Percentiles rank a stretch among this genome's conserved stretches.
Conservation (phyloP, 2,329 filamentous ascomycete species). For the Claviceps sp. region DNA sequence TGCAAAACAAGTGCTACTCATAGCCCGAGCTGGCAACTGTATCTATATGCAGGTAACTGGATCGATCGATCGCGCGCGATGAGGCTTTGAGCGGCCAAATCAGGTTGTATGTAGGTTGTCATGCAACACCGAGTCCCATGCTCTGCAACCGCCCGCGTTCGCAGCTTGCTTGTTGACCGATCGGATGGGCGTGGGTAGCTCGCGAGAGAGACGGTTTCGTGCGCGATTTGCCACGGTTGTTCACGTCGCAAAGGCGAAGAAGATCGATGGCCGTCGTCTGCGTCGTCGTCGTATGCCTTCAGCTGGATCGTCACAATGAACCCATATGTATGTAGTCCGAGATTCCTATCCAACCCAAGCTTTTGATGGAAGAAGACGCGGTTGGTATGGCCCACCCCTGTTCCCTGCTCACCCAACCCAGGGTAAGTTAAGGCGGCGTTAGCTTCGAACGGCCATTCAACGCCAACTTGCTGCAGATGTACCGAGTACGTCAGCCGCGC, state of each 20-base stretch:
- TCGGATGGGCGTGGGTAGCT: not conserved
- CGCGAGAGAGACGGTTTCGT: not conserved
- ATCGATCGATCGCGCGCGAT: slow-evolving; percentile 1
- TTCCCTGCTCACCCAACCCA: not conserved
- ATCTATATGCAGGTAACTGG: not conserved
- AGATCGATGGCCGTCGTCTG: not conserved
- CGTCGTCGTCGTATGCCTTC: not conserved
- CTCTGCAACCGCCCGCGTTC: not conserved
- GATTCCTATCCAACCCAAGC: slow-evolving; percentile 1
- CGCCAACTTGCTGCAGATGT: no score
- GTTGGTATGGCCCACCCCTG: slow-evolving; percentile 3
- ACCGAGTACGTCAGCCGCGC: not conserved
- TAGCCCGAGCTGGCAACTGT: not conserved
- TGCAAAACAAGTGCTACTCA: not conserved
- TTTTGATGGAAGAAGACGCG: slow-evolving; percentile 6
- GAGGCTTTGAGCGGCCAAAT: not conserved
- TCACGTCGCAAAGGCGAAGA: not conserved
- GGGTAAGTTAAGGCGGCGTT: not conserved
- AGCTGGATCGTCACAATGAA: not conserved
- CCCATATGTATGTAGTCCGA: not conserved
- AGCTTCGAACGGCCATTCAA: not conserved
- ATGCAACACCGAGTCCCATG: slow-evolving; percentile 1
- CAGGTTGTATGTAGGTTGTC: not conserved
- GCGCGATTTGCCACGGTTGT: not conserved
- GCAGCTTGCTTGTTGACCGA: not conserved